These are phyloP conservation scores for Skeletonema tropicum DNA, from an alignment of 108 stramenopile genomes.

Conservation along the genomic window DNA sequence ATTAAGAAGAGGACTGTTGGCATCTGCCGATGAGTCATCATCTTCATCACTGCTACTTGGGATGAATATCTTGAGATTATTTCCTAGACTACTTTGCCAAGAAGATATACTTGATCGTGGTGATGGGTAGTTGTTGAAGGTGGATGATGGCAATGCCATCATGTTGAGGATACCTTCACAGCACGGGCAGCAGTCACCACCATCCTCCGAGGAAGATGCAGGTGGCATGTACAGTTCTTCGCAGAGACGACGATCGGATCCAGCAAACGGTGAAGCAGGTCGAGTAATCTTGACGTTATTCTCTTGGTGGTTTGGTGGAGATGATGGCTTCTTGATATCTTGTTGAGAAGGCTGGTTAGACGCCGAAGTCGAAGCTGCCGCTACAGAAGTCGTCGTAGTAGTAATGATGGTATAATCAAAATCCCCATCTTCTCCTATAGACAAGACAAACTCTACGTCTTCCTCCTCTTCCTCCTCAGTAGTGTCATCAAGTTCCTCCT, in stretches of 20 bases:
- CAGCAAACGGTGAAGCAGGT: slow-evolving; percentile 21
- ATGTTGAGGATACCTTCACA: background rate
- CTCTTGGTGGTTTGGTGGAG: background rate
- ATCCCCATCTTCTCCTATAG: slow-evolving; percentile 35
- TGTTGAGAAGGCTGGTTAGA: background rate
- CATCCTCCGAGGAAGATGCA: background rate
- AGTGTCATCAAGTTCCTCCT: background rate
- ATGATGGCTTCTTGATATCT: slow-evolving; percentile 7
- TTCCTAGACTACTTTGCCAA: slow-evolving; percentile 4
- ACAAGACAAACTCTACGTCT: slow-evolving; percentile 26
- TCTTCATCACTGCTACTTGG: slow-evolving; percentile 8
- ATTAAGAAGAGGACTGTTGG: background rate
- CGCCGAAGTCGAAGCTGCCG: too few relatives aligned
- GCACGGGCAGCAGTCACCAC: background rate
- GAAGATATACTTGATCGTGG: background rate
- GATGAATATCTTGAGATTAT: slow-evolving; percentile 32
- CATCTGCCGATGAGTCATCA: background rate
- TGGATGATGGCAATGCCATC: background rate
- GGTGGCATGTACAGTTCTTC: slow-evolving; percentile 15
- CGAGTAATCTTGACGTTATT: background rate
- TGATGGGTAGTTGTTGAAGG: background rate
- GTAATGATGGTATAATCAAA: slow-evolving; percentile 22
- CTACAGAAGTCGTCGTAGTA: background rate
- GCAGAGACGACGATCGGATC: slow-evolving; percentile 4
- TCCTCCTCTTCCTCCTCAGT: slow-evolving; percentile 12